Conservation (phyloP, 2,329 filamentous ascomycete genomes). For the Ascochyta fabae region DNA sequence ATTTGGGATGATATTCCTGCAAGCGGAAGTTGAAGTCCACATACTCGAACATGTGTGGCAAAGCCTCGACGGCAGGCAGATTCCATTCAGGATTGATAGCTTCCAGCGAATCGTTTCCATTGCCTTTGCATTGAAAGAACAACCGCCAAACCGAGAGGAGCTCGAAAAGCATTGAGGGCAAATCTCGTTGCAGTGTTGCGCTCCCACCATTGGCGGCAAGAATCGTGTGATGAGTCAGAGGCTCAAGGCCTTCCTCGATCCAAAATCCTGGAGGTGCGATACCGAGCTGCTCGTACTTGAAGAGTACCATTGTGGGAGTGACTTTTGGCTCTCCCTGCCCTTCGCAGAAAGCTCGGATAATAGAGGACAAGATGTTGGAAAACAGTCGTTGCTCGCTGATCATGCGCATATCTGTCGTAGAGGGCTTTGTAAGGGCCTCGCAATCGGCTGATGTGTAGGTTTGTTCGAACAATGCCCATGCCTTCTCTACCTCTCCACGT, state of each 20-base stretch:
- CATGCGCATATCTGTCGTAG: conserved; percentile 25
- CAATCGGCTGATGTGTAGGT: conserved; percentile 40
- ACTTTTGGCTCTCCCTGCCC: conserved; percentile 11
- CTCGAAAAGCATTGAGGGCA: conserved; percentile 34
- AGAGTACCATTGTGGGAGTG: conserved; percentile 35
- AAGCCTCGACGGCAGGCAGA: conserved; percentile 22
- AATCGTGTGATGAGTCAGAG: conserved; percentile 35
- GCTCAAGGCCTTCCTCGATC: conserved; percentile 24
- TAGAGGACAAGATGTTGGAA: conserved; percentile 19
- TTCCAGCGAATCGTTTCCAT: conserved; percentile 21
- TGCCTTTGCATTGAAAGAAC: conserved; percentile 42
- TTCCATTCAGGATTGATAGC: conserved; percentile 35
- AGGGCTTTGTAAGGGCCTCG: conserved; percentile 34
- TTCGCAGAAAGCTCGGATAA: conserved; percentile 27
- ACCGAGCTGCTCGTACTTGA: conserved; percentile 40
- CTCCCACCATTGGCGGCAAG: conserved; percentile 16
- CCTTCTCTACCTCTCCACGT: conserved; percentile 17
- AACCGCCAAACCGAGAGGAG: conserved; percentile 43
- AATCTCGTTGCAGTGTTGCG: conserved; percentile 10
- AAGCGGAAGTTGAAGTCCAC: conserved; percentile 33
- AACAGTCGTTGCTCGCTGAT: conserved; percentile 34
- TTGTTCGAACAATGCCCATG: conserved; percentile 38
- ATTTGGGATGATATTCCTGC: conserved; percentile 34
- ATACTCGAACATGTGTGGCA: conserved; percentile 10
- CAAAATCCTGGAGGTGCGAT: conserved; percentile 34